Base-by-base conservation (phyloP, 1,284 basidiomycete genomes). In the Leccinum laetum region DNA sequence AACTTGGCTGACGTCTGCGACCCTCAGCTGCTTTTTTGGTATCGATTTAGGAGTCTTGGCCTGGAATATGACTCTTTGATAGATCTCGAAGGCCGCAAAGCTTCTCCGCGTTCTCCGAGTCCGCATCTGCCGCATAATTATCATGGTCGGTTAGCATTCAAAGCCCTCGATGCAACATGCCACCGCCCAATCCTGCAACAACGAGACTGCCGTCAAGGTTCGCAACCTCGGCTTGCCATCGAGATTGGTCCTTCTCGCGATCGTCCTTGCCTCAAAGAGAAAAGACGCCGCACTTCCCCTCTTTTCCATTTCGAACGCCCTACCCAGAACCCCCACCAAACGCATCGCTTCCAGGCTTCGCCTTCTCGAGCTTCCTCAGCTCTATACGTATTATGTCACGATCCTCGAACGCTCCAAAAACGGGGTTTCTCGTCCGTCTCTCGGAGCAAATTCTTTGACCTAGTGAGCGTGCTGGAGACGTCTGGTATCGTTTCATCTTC, bases 371-470 rank as follows among this genome's bases (percentile, higher is more conserved):
- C 78, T 82, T 8, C 79, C 82, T 7, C 84, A 86, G 29, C 79
- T 94, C 13, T 84, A 92, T 67, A 72, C 83, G 0, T 92, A 87
- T 73, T 93, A 94, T 71, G 73, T 77, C 37, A 71, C 80, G 1
- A 79, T 91, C 57, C 83, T 94, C 11, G 79, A 81, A 5, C 84
- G 88, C 21, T 79, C 81, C 11, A 84, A 86, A 14, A 79, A 77
- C 21, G 82, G 81, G 5, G 73, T 85, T 10, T 92, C 69, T 7
- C 7, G 77, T 82, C 89, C 3, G 90, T 89, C 4, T 91, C 88
- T 9, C 83, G 91, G 7, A 89, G 85, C 73, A 92, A 94, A 69
- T 93, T 93, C 69, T 80, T 82, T 0, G 92, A 94, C 68, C 79
- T 94, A 2, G 72, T 91, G 1, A 84, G 85, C 24, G 78, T 94